Evolutionary conservation across 2,329 filamentous ascomycete genomes (phyloP).

Genomic region (Endoconidiophora polonica): DNA sequence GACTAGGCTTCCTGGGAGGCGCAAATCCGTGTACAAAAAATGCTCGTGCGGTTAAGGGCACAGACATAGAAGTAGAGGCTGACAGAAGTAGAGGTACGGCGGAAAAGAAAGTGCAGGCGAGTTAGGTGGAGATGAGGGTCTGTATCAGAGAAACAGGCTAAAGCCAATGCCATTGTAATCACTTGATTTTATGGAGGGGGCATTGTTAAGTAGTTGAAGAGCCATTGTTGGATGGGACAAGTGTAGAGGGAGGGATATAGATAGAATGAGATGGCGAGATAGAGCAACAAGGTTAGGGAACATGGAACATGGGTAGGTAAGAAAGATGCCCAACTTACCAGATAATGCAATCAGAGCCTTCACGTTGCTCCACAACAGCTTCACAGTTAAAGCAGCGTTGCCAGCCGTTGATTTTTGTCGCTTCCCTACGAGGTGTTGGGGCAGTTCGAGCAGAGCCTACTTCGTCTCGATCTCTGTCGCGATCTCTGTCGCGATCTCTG

Average conservation of each 20-base stretch:
- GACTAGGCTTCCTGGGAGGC: too few relatives aligned
- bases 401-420: conserved; percentile 54
- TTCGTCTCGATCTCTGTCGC: conserved; percentile 10
- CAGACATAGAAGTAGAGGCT: too few relatives aligned
- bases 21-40: too few relatives aligned
- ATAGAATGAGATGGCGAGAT: not conserved
- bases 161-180: too few relatives aligned
- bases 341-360: conserved; percentile 78
- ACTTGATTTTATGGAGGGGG: too few relatives aligned
- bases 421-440: conserved; percentile 15
- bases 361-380: conserved; percentile 58
- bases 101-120: too few relatives aligned
- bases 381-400: conserved; percentile 61
- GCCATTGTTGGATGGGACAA: not conserved
- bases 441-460: conserved; percentile 11
- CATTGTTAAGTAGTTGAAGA: too few relatives aligned
- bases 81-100: too few relatives aligned
- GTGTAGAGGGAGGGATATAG: not conserved
- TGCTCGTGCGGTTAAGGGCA: too few relatives aligned
- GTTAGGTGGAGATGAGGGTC: too few relatives aligned
- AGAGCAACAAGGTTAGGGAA: not conserved
- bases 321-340: conserved; percentile 39
- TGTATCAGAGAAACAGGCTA: too few relatives aligned
- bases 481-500: conserved; percentile 6
- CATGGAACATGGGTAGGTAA: not conserved